Conservation (phyloP, 1,139 yeast species). For the Geotrichum aggregatum region DNA sequence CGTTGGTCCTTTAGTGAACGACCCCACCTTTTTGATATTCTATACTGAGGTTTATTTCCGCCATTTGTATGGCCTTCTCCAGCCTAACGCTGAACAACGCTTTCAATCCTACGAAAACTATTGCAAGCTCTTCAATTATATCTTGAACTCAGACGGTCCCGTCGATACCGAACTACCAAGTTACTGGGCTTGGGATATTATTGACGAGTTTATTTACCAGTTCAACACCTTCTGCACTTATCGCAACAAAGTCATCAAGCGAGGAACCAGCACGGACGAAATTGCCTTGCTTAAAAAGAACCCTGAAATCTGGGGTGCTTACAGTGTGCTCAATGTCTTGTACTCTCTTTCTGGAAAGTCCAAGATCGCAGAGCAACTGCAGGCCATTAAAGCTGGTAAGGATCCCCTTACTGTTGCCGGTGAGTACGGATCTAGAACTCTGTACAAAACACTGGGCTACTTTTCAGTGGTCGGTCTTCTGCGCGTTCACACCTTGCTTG, state of each 20-base stretch:
- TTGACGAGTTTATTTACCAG: slow-evolving; percentile 51
- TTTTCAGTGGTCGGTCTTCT: slow-evolving; percentile 47
- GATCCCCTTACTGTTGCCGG: slow-evolving; percentile 42
- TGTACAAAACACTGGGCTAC: slow-evolving; percentile 48
- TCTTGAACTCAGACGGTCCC: slow-evolving; percentile 45
- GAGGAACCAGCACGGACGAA: slow-evolving; percentile 37
- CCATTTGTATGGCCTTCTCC: slow-evolving; percentile 45
- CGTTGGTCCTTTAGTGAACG: slow-evolving; percentile 45
- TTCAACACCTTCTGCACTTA: slow-evolving; percentile 45
- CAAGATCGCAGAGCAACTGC: slow-evolving; percentile 44
- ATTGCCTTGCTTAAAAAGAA: slow-evolving; percentile 40
- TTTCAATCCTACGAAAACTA: slow-evolving; percentile 48
- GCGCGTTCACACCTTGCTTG: slow-evolving; percentile 47
- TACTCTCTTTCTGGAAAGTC: slow-evolving; percentile 47
- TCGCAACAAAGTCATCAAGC: slow-evolving; percentile 40
- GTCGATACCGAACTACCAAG: slow-evolving; percentile 46
- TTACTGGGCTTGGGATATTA: slow-evolving; percentile 50
- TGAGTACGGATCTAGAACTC: slow-evolving; percentile 43
- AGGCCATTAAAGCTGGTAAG: slow-evolving; percentile 38
- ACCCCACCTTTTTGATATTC: slow-evolving; percentile 44
- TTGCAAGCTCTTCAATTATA: slow-evolving; percentile 46
- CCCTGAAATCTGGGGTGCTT: slow-evolving; percentile 47
- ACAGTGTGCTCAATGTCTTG: slow-evolving; percentile 47
- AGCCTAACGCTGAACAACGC: slow-evolving; percentile 45
- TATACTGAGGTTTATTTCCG: slow-evolving; percentile 50